Conservation (phyloP, 148 eudicot species). For the Amaranthus palmeri region DNA sequence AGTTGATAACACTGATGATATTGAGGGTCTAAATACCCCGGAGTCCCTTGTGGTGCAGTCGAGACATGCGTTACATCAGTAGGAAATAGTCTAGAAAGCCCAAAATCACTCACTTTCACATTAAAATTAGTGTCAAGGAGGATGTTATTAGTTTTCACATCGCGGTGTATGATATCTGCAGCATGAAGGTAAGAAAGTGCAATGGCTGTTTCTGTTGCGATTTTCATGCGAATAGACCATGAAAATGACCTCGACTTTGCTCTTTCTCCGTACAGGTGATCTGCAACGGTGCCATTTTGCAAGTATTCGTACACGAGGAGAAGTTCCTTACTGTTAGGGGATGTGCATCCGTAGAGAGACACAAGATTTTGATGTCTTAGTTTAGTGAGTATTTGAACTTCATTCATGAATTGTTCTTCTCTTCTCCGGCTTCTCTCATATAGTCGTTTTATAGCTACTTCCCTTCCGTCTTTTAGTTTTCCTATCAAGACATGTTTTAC, state of each 20-base stretch:
- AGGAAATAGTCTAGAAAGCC: slow-evolving; percentile 58
- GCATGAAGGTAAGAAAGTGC: slow-evolving; percentile 60
- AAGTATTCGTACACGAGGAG: slow-evolving; percentile 65
- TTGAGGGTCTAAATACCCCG: slow-evolving; percentile 66
- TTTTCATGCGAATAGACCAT: slow-evolving; percentile 52
- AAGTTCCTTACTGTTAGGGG: slow-evolving; percentile 46
- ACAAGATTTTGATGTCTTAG: slow-evolving; percentile 57
- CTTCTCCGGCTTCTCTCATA: slow-evolving; percentile 53
- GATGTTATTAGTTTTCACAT: slow-evolving; percentile 26
- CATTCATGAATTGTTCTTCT: slow-evolving; percentile 59
- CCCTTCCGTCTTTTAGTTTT: slow-evolving; percentile 54
- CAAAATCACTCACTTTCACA: slow-evolving; percentile 69
- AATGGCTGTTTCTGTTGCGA: slow-evolving; percentile 54
- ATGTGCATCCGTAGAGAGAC: slow-evolving; percentile 63
- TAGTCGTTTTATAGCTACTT: slow-evolving; percentile 68
- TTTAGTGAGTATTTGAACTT: slow-evolving; percentile 53
- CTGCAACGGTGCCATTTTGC: slow-evolving; percentile 63
- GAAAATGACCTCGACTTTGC: slow-evolving; percentile 29
- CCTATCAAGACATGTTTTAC: slow-evolving; percentile 23
- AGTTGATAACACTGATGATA: slow-evolving; percentile 63
- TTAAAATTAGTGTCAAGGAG: slow-evolving; percentile 36
- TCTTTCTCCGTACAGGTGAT: slow-evolving; percentile 50
- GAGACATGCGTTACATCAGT: slow-evolving; percentile 50
- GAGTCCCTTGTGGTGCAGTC: slow-evolving; percentile 71
- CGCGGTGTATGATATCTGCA: slow-evolving; percentile 59